phyloP scores from a whole-genome alignment of 2,329 filamentous ascomycete species.

The Colletotrichum sp. region DNA sequence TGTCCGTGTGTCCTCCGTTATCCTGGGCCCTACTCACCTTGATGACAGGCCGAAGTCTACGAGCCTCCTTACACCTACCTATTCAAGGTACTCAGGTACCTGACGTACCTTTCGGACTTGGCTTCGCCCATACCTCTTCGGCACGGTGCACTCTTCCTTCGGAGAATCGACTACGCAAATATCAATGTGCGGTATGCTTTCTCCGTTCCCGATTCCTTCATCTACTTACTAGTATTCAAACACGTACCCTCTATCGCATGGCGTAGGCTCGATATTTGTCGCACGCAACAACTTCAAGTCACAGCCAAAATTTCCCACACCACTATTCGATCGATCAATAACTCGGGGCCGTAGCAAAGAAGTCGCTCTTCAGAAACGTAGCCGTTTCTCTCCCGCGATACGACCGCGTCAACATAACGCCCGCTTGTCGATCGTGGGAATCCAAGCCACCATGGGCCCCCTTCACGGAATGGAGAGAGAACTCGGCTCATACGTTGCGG shows the following conservation, averaged over 20 bases:
- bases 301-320: accelerated
- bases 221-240: too few species aligned
- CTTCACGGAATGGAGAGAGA: neutral
- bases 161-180: accelerated
- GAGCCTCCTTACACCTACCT: too few species aligned
- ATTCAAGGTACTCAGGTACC: too few species aligned
- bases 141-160: neutral
- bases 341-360: too few species aligned
- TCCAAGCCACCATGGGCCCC: neutral
- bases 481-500: neutral
- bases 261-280: accelerated
- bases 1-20: accelerated
- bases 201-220: accelerated
- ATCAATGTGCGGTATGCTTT: accelerated
- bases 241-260: too few species aligned
- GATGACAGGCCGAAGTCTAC: too few species aligned
- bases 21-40: too few species aligned
- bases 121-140: neutral
- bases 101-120: neutral
- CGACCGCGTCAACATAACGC: too few species aligned
- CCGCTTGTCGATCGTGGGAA: accelerated
- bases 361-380: accelerated
- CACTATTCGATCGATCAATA: accelerated
- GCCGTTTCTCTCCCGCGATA: accelerated
- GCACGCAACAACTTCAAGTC: too few species aligned